phyloP scores from a whole-genome alignment of 139 green algal genomes.

The Spirogloea muscicola region DNA sequence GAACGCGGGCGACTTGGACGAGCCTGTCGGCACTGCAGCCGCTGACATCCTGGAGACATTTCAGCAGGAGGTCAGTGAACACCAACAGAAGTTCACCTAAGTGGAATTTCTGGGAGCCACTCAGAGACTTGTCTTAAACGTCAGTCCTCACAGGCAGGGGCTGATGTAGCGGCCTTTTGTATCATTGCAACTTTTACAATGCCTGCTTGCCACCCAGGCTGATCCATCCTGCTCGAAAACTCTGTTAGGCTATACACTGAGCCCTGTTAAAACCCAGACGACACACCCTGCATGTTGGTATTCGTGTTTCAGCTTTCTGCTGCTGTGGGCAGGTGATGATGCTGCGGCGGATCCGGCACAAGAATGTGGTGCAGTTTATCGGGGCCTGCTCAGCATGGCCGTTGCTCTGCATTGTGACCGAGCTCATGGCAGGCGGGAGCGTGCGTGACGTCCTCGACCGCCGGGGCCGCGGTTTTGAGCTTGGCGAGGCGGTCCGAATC shows the following conservation, averaged over 20 bases:
- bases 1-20: not conserved
- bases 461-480: conserved; percentile 11
- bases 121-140: too few relatives aligned
- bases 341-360: conserved; percentile 74
- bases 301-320: too few relatives aligned
- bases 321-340: conserved; percentile 26
- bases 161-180: not conserved
- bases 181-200: too few relatives aligned
- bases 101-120: too few relatives aligned
- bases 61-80: conserved; percentile 74
- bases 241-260: too few relatives aligned
- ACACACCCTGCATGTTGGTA: too few relatives aligned
- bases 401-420: conserved; percentile 94
- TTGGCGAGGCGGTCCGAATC: not conserved
- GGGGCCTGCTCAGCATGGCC: conserved; percentile 90
- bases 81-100: too few relatives aligned
- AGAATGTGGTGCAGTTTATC: conserved; percentile 99
- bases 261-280: too few relatives aligned
- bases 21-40: conserved; percentile 51
- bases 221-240: too few relatives aligned
- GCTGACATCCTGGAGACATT: conserved; percentile 81
- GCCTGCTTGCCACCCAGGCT: too few relatives aligned
- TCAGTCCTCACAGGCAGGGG: not conserved
- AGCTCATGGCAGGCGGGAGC: conserved; percentile 88
- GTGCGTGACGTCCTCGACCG: conserved; percentile 26